Evolutionary conservation across 2,329 filamentous ascomycete species (phyloP).

Genomic region (Colletotrichum siamense): DNA sequence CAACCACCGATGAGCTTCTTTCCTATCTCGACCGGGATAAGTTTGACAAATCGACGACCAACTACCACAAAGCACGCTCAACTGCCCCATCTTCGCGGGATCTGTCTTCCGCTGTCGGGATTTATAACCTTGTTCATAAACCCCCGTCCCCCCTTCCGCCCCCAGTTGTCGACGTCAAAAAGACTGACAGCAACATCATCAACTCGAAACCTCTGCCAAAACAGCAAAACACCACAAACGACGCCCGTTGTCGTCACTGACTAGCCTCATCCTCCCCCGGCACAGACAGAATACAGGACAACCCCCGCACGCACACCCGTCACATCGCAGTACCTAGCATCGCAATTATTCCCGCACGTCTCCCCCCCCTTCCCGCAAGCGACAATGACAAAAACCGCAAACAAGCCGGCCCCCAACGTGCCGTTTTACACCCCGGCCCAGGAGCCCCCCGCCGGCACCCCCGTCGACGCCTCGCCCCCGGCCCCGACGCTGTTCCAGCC

Average conservation of each 20-base stretch:
- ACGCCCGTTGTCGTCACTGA: not conserved
- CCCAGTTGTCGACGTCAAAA: not conserved
- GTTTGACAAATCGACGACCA: not conserved
- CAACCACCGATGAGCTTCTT: not conserved
- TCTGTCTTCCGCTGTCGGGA: not conserved
- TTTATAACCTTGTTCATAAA: conserved; percentile 9
- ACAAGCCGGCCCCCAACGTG: conserved; percentile 47
- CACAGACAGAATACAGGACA: not conserved
- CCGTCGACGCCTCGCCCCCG: conserved; percentile 38
- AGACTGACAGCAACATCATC: not conserved
- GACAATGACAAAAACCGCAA: conserved; percentile 32
- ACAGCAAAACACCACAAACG: not conserved
- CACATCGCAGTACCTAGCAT: not conserved
- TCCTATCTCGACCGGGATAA: not conserved
- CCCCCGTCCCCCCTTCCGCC: not conserved
- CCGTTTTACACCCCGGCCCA: conserved; percentile 63
- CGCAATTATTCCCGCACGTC: not conserved
- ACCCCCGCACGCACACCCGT: not conserved
- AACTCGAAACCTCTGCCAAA: conserved; percentile 4
- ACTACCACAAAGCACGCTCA: not conserved
- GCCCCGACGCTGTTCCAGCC: conserved; percentile 63
- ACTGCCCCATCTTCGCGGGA: not conserved
- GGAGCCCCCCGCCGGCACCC: conserved; percentile 54
- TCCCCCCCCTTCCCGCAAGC: not conserved
- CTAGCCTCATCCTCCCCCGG: not conserved